Percentiles rank a stretch among this genome's conserved stretches.
These are phyloP conservation scores for Cucumis cinereus DNA, from an alignment of 306 rosid genomes.

Conservation along the genomic window DNA sequence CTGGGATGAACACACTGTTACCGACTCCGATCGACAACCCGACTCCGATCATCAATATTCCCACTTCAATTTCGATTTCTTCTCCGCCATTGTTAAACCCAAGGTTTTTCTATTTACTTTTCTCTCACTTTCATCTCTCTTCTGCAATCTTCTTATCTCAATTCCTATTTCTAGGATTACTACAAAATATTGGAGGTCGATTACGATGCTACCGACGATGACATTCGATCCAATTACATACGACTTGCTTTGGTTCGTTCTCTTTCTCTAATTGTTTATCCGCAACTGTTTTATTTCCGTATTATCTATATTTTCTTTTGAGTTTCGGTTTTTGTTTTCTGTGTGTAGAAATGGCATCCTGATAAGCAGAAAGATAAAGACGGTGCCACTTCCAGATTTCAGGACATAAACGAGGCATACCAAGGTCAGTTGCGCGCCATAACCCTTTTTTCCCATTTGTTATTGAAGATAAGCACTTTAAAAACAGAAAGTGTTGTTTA, in stretches of 20 bases:
- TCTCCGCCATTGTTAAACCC: constrained; percentile 56
- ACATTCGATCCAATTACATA: constrained; percentile 82
- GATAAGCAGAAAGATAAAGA: constrained; percentile 70
- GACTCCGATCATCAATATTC: constrained; percentile 32
- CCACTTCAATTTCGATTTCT: constrained; percentile 43
- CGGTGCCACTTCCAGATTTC: constrained; percentile 61
- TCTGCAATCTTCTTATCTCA: not conserved
- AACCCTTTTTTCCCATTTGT: not conserved
- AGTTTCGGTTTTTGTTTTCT: not conserved
- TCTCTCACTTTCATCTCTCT: not conserved
- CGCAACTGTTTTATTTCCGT: not conserved
- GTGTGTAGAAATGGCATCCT: constrained; percentile 87
- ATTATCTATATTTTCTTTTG: not conserved
- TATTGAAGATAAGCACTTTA: not conserved
- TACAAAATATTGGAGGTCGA: constrained; percentile 89
- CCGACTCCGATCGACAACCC: constrained; percentile 11
- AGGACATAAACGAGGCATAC: constrained; percentile 89
- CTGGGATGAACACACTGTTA: constrained; percentile 18
- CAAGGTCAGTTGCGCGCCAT: constrained; percentile 30
- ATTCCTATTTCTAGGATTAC: constrained; percentile 38
- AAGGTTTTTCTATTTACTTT: constrained; percentile 29
- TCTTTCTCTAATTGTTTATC: not conserved
- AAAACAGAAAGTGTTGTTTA: not conserved
- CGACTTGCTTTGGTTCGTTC: constrained; percentile 75
- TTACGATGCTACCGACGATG: constrained; percentile 81